Percentiles rank a stretch among this genome's conserved stretches.
Conservation (phyloP, 768 basidiomycete genomes). For the Pleurotus platypus region DNA sequence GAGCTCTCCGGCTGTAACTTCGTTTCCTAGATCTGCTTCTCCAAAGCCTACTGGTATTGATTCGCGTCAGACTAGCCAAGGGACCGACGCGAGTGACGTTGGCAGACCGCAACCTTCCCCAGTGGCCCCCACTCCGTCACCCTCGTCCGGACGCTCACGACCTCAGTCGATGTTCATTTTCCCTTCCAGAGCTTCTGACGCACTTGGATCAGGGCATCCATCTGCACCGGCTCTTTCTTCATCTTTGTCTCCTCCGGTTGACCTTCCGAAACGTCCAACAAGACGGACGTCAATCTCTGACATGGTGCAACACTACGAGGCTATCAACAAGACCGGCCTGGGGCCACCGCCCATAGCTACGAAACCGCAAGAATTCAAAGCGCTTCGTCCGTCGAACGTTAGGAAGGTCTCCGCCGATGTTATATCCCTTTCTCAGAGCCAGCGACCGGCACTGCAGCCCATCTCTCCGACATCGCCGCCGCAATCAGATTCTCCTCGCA, state of each 20-base stretch:
- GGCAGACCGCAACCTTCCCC: conserved; percentile 18
- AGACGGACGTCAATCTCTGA: conserved; percentile 79
- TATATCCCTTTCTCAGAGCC: conserved; percentile 5
- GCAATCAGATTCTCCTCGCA: background rate
- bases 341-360: conserved; percentile 26
- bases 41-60: conserved; percentile 19
- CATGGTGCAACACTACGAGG: conserved; percentile 82
- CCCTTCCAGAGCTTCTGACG: conserved; percentile 43
- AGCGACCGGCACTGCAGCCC: background rate
- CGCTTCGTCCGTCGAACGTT: conserved; percentile 1
- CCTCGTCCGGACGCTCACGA: conserved; percentile 46
- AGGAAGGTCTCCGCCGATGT: conserved; percentile 13
- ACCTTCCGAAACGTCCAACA: conserved; percentile 30
- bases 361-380: conserved; percentile 14
- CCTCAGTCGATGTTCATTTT: conserved; percentile 84
- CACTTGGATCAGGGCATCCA: conserved; percentile 32
- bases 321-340: conserved; percentile 39
- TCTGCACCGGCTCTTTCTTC: conserved; percentile 30
- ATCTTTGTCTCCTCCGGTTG: background rate
- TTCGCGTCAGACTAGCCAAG: conserved; percentile 9
- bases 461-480: background rate
- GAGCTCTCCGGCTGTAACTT: background rate
- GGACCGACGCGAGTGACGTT: conserved; percentile 9
- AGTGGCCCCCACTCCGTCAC: conserved; percentile 17
- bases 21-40: conserved; percentile 15